phyloP scores from a whole-genome alignment of 331 rosid species.

The Prunus yedoensis region DNA sequence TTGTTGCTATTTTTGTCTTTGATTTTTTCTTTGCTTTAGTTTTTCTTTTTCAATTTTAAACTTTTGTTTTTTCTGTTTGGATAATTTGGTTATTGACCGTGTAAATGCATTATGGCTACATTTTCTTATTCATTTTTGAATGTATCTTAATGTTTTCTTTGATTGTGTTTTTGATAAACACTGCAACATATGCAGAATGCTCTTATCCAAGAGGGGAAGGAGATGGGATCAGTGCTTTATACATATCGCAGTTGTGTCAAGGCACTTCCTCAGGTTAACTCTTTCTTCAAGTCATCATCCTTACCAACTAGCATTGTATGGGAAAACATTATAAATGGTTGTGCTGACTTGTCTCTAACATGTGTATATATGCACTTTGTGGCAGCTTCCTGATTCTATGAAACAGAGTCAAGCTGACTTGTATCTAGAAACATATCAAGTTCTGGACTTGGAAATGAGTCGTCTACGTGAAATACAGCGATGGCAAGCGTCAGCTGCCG shows the following conservation, averaged over 20 bases:
- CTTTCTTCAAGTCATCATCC: conserved; percentile 11
- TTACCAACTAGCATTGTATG: not conserved
- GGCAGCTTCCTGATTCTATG: conserved; percentile 98
- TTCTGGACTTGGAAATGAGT: conserved; percentile 97
- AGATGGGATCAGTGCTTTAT: conserved; percentile 91
- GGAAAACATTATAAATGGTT: conserved; percentile 21
- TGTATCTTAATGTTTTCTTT: not conserved
- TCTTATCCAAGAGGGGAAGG: conserved; percentile 90
- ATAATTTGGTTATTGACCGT: no score
- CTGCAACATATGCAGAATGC: conserved; percentile 55
- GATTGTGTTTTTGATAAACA: not conserved
- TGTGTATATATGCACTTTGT: not conserved
- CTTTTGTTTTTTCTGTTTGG: no score
- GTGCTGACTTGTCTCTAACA: conserved; percentile 74
- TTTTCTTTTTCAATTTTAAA: no score
- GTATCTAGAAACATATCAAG: conserved; percentile 96
- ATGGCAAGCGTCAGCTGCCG: conserved; percentile 96
- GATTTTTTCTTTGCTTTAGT: not conserved
- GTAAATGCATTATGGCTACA: not conserved
- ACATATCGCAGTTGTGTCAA: conserved; percentile 98
- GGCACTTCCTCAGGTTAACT: conserved; percentile 94
- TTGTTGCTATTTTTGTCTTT: not conserved
- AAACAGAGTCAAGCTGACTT: conserved; percentile 99
- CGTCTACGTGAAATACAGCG: conserved; percentile 95
- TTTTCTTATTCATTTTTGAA: not conserved